Conservation (phyloP, 1,284 basidiomycete species). For the Apiotrichum sp. region DNA sequence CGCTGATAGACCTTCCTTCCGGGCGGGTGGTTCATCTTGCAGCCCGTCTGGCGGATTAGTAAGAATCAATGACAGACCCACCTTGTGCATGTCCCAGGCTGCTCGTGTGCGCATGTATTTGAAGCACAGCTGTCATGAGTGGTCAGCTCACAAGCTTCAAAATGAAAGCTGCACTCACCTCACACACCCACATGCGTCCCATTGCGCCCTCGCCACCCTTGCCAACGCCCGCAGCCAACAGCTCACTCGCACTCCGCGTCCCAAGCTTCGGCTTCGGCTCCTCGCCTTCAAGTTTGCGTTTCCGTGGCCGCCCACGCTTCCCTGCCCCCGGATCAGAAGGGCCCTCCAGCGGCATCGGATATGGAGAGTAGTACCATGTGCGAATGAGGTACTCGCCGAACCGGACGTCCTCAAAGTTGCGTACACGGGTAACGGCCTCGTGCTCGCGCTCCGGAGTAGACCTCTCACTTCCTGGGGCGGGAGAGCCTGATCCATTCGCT, state of each 20-base stretch:
- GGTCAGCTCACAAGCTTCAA: not conserved
- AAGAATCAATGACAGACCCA: conserved; percentile 44
- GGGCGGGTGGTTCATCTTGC: conserved; percentile 69
- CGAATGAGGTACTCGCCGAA: conserved; percentile 43
- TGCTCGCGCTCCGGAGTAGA: conserved; percentile 40
- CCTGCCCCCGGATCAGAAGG: conserved; percentile 49
- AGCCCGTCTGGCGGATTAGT: conserved; percentile 55
- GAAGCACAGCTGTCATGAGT: conserved; percentile 63
- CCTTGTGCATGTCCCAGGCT: conserved; percentile 67
- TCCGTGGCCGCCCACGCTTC: not conserved
- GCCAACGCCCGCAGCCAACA: conserved; percentile 59
- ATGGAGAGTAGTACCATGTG: conserved; percentile 73
- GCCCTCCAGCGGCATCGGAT: conserved; percentile 57
- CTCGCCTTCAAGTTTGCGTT: not conserved
- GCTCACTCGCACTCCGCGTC: conserved; percentile 57
- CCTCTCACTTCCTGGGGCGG: not conserved
- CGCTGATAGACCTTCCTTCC: conserved; percentile 85
- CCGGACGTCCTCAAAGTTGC: conserved; percentile 46
- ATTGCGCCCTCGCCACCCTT: conserved; percentile 48
- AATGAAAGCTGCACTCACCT: conserved; percentile 26
- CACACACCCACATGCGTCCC: conserved; percentile 45
- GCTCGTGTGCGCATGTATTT: conserved; percentile 82
- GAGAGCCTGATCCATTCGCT: too few relatives aligned
- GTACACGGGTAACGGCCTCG: conserved; percentile 35
- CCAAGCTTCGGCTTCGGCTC: not conserved